These are phyloP conservation scores for Phytopythium oedochilum DNA, from an alignment of 352 stramenopile species.

Conservation along the genomic window DNA sequence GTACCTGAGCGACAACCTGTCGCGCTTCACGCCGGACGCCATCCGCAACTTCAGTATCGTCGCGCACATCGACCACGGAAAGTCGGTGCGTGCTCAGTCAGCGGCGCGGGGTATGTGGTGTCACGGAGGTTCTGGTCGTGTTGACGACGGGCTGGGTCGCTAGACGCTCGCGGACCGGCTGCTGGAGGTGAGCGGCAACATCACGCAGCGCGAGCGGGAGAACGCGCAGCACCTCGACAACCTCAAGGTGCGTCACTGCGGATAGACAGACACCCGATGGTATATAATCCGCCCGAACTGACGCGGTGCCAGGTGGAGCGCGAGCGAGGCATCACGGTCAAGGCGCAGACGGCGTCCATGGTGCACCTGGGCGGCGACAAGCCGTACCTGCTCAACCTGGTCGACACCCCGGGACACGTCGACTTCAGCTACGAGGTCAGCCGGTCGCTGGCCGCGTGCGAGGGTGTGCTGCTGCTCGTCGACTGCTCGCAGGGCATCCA, in stretches of 20 bases:
- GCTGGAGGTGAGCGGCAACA: conserved; percentile 88
- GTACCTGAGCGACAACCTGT: conserved; percentile 58
- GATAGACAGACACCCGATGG: too few relatives aligned
- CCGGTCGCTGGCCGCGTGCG: conserved; percentile 93
- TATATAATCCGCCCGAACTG: too few relatives aligned
- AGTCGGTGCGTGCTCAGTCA: conserved; percentile 74
- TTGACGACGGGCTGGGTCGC: background rate
- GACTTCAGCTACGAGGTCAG: conserved; percentile 99
- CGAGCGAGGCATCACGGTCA: conserved; percentile 98
- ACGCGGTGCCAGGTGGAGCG: conserved; percentile 84
- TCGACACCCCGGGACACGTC: conserved; percentile 96
- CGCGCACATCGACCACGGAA: conserved; percentile 90
- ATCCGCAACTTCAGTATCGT: conserved; percentile 91
- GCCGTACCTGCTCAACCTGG: conserved; percentile 92
- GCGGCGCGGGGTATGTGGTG: too few relatives aligned
- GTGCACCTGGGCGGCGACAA: conserved; percentile 74
- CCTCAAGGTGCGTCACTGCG: conserved; percentile 52
- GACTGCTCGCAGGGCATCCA: conserved; percentile 98
- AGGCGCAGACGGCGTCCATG: conserved; percentile 97
- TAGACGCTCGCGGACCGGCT: conserved; percentile 89
- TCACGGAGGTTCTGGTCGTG: background rate
- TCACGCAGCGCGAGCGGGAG: conserved; percentile 79
- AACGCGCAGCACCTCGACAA: conserved; percentile 90
- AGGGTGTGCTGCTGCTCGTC: conserved; percentile 97
- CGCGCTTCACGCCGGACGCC: conserved; percentile 60